phyloP scores from a whole-genome alignment of 257 asterid genomes.

The Plantago elongata region DNA sequence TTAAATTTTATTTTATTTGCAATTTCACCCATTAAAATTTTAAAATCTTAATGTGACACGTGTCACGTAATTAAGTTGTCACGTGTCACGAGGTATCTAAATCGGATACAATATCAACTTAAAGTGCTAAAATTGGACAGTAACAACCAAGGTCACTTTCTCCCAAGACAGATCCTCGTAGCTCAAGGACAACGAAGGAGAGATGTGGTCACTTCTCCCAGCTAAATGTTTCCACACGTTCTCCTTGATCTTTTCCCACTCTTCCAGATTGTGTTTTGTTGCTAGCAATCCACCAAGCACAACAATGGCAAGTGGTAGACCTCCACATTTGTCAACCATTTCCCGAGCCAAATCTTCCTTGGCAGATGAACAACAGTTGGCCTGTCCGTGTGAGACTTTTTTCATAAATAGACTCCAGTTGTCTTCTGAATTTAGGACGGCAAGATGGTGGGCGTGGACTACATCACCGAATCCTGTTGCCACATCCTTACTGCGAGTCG shows the following conservation, averaged over 20 bases:
- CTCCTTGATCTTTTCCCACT: not conserved
- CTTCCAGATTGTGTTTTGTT: not conserved
- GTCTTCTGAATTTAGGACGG: not conserved
- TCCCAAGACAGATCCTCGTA: not conserved
- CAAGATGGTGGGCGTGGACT: not conserved
- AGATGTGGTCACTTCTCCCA: not conserved
- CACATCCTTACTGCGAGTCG: not conserved
- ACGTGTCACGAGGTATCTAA: too few relatives aligned
- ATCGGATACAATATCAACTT: too few relatives aligned
- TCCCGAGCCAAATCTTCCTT: not conserved
- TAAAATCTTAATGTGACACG: too few relatives aligned
- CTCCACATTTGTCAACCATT: constrained; percentile 3
- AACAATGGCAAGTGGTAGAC: constrained; percentile 7
- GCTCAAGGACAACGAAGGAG: not conserved
- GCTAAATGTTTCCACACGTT: constrained; percentile 1
- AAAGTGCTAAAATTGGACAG: too few relatives aligned
- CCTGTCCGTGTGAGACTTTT: not conserved
- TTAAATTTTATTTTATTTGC: too few relatives aligned
- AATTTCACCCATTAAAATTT: too few relatives aligned
- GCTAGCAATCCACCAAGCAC: not conserved
- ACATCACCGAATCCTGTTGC: not conserved
- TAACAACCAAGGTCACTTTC: too few relatives aligned
- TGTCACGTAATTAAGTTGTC: too few relatives aligned
- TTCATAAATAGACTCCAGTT: not conserved
- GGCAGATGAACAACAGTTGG: not conserved